These are phyloP conservation scores for Phytophthora fragariae DNA, from an alignment of 352 stramenopile species.

Conservation along the genomic window DNA sequence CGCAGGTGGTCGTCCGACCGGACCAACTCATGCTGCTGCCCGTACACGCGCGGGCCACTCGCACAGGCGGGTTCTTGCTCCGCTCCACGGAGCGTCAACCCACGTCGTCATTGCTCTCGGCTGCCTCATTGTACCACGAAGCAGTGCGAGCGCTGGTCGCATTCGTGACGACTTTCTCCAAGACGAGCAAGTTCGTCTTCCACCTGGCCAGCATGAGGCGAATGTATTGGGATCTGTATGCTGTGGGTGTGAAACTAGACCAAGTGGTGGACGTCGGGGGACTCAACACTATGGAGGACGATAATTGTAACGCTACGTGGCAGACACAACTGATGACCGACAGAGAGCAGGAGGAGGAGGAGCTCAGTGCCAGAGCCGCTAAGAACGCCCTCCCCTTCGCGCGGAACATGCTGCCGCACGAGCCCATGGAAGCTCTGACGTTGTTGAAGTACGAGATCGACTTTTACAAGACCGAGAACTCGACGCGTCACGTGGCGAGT, in stretches of 20 bases:
- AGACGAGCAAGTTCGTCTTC: constrained; percentile 32
- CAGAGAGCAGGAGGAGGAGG: constrained; percentile 24
- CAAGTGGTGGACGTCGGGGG: constrained; percentile 7
- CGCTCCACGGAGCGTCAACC: background rate
- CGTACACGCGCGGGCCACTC: constrained; percentile 11
- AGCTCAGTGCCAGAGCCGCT: constrained; percentile 19
- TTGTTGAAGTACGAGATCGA: constrained; percentile 49
- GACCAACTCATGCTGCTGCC: constrained; percentile 25
- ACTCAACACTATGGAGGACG: background rate
- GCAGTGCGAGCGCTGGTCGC: background rate
- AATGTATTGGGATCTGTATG: constrained; percentile 23
- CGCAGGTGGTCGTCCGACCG: background rate
- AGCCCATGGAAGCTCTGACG: constrained; percentile 46
- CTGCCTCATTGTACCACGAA: constrained; percentile 5
- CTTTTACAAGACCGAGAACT: constrained; percentile 36
- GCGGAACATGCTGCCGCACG: constrained; percentile 35
- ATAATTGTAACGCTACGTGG: constrained; percentile 8
- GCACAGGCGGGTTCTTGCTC: background rate
- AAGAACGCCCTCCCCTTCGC: constrained; percentile 43
- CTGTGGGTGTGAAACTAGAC: constrained; percentile 15
- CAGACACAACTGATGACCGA: constrained; percentile 12
- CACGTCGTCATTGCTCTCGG: background rate
- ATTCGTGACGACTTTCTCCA: constrained; percentile 29
- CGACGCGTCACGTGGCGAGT: constrained; percentile 30
- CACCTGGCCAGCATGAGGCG: constrained; percentile 35